Percentiles rank a stretch among this genome's conserved stretches.
Evolutionary conservation across 345 rosid genomes (phyloP).

Genomic region (Euphorbia peplus): DNA sequence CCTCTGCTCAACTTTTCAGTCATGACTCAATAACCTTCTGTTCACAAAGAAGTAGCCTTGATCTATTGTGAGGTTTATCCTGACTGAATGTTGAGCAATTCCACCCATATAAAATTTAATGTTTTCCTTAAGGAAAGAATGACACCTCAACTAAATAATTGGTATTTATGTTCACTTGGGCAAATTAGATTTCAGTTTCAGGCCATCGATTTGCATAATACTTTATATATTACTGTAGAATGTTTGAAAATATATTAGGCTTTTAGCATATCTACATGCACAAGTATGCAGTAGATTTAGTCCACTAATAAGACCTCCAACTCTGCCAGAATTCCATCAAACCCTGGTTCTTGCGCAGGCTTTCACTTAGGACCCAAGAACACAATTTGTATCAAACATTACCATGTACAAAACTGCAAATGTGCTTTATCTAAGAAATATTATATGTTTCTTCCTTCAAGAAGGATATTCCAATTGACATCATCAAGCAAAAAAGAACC

Average conservation of each 20-base stretch:
- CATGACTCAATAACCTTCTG: background rate
- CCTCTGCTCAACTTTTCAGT: background rate
- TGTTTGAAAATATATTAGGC: background rate
- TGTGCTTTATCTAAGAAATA: background rate
- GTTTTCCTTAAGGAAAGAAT: background rate
- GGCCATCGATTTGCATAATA: background rate
- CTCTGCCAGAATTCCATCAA: background rate
- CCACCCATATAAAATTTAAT: background rate
- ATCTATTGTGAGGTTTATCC: background rate
- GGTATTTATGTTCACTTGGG: background rate
- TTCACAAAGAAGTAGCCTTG: background rate
- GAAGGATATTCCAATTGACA: background rate
- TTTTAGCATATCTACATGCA: background rate
- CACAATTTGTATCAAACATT: background rate
- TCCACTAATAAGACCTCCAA: background rate
- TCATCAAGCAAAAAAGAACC: slow-evolving; percentile 5
- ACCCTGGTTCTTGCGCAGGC: background rate
- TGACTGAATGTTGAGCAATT: background rate
- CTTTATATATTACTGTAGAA: background rate
- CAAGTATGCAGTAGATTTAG: background rate
- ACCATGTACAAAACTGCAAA: background rate
- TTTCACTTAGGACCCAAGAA: background rate
- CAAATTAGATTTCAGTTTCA: background rate
- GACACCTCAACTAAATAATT: background rate
- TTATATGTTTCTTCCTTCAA: background rate